These are phyloP conservation scores for Alloascoidea hylecoeti DNA, from an alignment of 805 yeast genomes.

Conservation along the genomic window DNA sequence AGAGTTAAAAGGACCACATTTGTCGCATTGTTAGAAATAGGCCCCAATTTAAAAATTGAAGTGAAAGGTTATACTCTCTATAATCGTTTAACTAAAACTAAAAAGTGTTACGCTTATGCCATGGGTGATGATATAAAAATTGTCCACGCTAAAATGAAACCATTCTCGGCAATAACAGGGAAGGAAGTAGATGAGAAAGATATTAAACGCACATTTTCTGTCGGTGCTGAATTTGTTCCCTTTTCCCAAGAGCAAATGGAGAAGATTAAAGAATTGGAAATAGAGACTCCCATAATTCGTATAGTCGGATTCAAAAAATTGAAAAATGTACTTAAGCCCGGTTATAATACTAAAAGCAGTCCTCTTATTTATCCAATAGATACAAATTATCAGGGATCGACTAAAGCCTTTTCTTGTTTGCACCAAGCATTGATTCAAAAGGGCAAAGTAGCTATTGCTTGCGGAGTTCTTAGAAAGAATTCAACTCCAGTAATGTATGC, in stretches of 20 bases:
- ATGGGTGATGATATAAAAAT: constrained; percentile 32
- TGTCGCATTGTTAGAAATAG: constrained; percentile 39
- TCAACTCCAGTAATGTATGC: constrained; percentile 1
- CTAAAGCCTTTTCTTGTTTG: constrained; percentile 6
- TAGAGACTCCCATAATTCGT: constrained; percentile 7
- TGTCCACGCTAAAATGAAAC: constrained; percentile 20
- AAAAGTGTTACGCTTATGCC: constrained; percentile 30
- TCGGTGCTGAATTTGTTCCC: constrained; percentile 27
- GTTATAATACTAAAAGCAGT: constrained; percentile 15
- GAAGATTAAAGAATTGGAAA: constrained; percentile 10
- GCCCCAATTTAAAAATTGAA: constrained; percentile 36
- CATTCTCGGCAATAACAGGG: constrained; percentile 25
- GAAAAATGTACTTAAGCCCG: constrained; percentile 7
- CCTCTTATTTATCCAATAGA: constrained; percentile 11
- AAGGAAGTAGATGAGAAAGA: constrained; percentile 20
- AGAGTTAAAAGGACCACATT: constrained; percentile 47
- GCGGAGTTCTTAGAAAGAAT: constrained; percentile 2
- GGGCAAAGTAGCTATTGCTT: constrained; percentile 3
- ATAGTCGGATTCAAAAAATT: constrained; percentile 3
- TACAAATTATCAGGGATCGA: constrained; percentile 9
- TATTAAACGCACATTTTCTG: constrained; percentile 18
- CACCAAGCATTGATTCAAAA: constrained; percentile 1
- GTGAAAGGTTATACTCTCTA: constrained; percentile 48
- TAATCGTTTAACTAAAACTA: constrained; percentile 29
- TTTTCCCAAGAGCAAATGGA: constrained; percentile 18